Evolutionary conservation across 495 filamentous ascomycete genomes (phyloP).

Genomic region (Penicillium bialowiezense): DNA sequence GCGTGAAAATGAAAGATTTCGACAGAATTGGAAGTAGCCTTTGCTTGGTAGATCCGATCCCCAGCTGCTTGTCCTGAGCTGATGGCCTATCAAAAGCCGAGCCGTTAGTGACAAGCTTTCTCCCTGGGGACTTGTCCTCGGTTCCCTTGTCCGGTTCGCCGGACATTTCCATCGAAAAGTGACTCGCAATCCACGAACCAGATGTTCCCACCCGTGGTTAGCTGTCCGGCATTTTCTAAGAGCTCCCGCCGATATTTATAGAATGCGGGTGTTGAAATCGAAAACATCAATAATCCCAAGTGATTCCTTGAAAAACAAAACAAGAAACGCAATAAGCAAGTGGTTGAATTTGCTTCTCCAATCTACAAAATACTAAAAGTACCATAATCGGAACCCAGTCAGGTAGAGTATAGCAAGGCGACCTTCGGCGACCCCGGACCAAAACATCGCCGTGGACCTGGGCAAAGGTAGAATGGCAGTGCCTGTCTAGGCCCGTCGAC

Average conservation of each 20-base stretch:
- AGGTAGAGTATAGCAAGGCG: background rate
- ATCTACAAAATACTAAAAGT: too few species aligned
- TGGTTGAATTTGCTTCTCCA: too few species aligned
- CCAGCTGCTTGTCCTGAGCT: background rate
- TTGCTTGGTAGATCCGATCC: background rate
- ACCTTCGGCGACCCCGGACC: background rate
- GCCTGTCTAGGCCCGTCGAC: slow-evolving; percentile 1
- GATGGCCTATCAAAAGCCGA: slow-evolving; percentile 1
- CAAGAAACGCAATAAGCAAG: too few species aligned
- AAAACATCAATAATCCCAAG: too few species aligned
- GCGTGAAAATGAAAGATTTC: background rate
- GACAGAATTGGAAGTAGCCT: background rate
- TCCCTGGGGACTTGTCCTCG: slow-evolving; percentile 7
- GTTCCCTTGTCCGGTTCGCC: slow-evolving; percentile 23
- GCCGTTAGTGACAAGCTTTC: background rate
- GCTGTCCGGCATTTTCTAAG: background rate
- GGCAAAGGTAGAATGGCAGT: background rate
- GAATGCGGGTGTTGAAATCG: too few species aligned
- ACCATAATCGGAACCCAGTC: too few species aligned
- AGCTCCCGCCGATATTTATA: too few species aligned
- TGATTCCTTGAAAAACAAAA: too few species aligned
- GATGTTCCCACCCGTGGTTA: slow-evolving; percentile 5
- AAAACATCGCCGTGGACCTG: background rate
- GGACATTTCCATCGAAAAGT: slow-evolving; percentile 14
- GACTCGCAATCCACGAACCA: slow-evolving; percentile 9